phyloP scores from a whole-genome alignment of 352 stramenopile genomes.

The Pythium chondricola region DNA sequence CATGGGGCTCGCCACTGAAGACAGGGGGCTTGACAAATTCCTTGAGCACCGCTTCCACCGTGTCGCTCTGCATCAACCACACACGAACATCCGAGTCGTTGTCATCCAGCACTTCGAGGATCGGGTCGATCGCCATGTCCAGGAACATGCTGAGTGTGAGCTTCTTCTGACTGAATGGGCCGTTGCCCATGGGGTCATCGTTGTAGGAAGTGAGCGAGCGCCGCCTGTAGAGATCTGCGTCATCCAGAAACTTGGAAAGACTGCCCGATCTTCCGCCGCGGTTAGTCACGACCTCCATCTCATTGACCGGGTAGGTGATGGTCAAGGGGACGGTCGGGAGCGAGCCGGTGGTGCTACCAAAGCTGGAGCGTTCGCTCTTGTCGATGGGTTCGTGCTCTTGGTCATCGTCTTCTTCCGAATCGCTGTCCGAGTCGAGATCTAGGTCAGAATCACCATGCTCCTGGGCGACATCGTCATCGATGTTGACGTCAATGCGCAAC shows the following conservation, averaged over 20 bases:
- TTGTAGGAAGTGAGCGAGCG: slow-evolving; percentile 68
- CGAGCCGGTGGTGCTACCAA: slow-evolving; percentile 1
- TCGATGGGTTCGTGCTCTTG: slow-evolving; percentile 14
- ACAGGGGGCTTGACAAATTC: slow-evolving; percentile 79
- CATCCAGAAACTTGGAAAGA: slow-evolving; percentile 77
- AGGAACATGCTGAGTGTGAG: slow-evolving; percentile 65
- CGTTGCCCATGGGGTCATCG: slow-evolving; percentile 49
- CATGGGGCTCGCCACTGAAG: slow-evolving; percentile 66
- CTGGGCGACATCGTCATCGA: neutral
- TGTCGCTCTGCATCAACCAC: slow-evolving; percentile 77
- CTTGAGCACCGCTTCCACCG: slow-evolving; percentile 66
- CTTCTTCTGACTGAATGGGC: slow-evolving; percentile 46
- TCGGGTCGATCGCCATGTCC: slow-evolving; percentile 79
- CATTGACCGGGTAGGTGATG: slow-evolving; percentile 73
- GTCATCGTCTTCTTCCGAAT: slow-evolving; percentile 14
- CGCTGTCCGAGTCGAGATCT: slow-evolving; percentile 12
- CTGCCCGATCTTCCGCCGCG: slow-evolving; percentile 57
- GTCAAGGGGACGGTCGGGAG: slow-evolving; percentile 39
- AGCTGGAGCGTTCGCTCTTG: slow-evolving; percentile 12
- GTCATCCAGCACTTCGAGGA: slow-evolving; percentile 82
- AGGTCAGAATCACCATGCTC: neutral
- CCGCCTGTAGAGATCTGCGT: slow-evolving; percentile 64
- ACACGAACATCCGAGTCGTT: slow-evolving; percentile 79
- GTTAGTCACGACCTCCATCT: slow-evolving; percentile 83
- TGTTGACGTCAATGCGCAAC: slow-evolving; percentile 5